A percentile compares a stretch with the other conserved stretches of the same genome.
Conservation (phyloP, 805 yeast genomes). For the Sugiyamaella smithiae region DNA sequence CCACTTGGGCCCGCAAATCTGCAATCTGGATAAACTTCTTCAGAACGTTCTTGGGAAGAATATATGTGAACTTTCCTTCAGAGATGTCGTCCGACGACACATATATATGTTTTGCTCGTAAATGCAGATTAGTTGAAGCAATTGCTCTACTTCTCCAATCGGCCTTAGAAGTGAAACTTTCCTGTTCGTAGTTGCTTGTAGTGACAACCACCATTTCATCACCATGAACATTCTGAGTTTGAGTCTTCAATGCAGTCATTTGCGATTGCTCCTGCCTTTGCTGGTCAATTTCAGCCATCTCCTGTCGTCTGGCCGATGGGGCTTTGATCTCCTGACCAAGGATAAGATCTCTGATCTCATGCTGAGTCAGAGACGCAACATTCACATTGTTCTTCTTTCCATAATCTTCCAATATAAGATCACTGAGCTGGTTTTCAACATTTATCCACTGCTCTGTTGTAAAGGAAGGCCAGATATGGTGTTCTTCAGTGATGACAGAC, state of each 20-base stretch:
- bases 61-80: constrained; percentile 58
- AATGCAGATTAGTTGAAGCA: constrained; percentile 65
- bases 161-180: constrained; percentile 73
- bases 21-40: constrained; percentile 74
- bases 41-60: constrained; percentile 79
- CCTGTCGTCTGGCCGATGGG: constrained; percentile 84
- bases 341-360: constrained; percentile 90
- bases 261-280: constrained; percentile 40
- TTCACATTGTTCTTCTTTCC: constrained; percentile 83
- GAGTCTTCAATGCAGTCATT: constrained; percentile 73
- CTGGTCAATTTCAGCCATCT: constrained; percentile 64
- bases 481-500: constrained; percentile 62
- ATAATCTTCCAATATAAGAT: constrained; percentile 79
- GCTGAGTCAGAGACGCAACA: constrained; percentile 82
- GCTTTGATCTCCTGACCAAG: constrained; percentile 92
- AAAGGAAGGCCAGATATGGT: constrained; percentile 93
- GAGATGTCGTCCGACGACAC: constrained; percentile 61
- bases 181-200: constrained; percentile 83
- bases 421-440: constrained; percentile 84
- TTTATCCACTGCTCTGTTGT: constrained; percentile 87
- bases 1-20: constrained; percentile 79
- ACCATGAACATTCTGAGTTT: constrained; percentile 88
- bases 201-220: constrained; percentile 95
- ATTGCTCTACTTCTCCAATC: constrained; percentile 92
- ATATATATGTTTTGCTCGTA: constrained; percentile 72